Conservation (phyloP, 2,329 filamentous ascomycete species). For the Scolecobasidium constrictum region DNA sequence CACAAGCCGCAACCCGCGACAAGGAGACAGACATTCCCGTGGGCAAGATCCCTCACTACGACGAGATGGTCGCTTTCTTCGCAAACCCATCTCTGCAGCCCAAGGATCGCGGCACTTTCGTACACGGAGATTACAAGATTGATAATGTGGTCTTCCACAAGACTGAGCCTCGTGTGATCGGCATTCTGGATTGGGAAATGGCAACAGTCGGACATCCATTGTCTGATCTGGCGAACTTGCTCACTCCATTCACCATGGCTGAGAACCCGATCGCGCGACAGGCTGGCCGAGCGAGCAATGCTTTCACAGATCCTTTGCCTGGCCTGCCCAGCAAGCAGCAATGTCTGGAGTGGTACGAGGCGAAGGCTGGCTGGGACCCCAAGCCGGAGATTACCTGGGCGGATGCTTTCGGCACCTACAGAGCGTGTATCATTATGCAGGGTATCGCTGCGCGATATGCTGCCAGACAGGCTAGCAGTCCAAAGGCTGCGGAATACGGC, state of each 20-base stretch:
- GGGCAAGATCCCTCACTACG: conserved; percentile 73
- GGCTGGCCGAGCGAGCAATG: conserved; percentile 29
- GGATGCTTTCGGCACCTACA: conserved; percentile 50
- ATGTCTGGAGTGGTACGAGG: conserved; percentile 54
- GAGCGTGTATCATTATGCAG: conserved; percentile 59
- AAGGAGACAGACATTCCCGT: conserved; percentile 66
- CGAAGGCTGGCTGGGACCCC: conserved; percentile 62
- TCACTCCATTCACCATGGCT: conserved; percentile 35
- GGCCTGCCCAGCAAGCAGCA: conserved; percentile 54
- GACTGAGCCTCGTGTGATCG: conserved; percentile 78
- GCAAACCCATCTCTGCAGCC: conserved; percentile 58
- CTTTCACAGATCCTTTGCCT: conserved; percentile 47
- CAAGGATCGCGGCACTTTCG: conserved; percentile 62
- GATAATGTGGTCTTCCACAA: conserved; percentile 62
- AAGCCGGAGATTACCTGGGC: conserved; percentile 50
- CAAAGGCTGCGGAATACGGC: conserved; percentile 63
- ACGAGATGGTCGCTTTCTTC: conserved; percentile 73
- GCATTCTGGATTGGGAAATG: conserved; percentile 98
- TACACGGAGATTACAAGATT: conserved; percentile 94
- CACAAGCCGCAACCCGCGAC: conserved; percentile 66
- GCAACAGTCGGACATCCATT: conserved; percentile 93
- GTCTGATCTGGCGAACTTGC: conserved; percentile 77
- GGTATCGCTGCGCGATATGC: conserved; percentile 88
- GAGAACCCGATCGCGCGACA: conserved; percentile 23
- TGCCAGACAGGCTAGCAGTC: conserved; percentile 77